Evolutionary conservation across 2,329 filamentous ascomycete species (phyloP), one percentile per base, ranked within the genome.

Genomic region (Fusarium scirpi): DNA sequence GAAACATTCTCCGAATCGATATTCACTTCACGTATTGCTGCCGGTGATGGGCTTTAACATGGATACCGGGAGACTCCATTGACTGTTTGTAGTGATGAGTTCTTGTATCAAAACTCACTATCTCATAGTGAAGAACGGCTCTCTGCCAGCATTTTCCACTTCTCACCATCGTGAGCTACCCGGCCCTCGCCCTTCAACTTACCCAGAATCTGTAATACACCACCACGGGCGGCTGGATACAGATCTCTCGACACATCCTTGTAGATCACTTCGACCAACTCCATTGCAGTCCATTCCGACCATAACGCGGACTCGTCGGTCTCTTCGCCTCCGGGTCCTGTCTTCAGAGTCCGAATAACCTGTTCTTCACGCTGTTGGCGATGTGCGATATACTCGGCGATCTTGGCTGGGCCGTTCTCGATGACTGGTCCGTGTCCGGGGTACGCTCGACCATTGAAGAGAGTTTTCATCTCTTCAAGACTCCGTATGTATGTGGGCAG

Each of bases 201-300:
- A 61, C 85, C 81, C 69, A 99, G 79, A 58, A 98, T 92, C 82
- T 95, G 92, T 67, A 90, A 66, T 9, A 98, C 84, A 3, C 94
- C 94, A 43, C 86, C 85, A 67, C 92, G 89, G 0, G 96, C 96
- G 11, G 94, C 91, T 13, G 85, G 77, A 79, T 94, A 92, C 70
- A 98, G 83, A 74, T 85, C 89, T 78, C 92, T 89, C 0, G 92
- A 91, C 24, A 97, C 90, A 74, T 93, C 90, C 56, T 85, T 86
- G 78, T 99, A 99, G 34, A 99, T 93, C 32, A 92, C 83, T 79
- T 92, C 92, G n/a, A 98, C 95, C 69, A 98, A 84, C 62, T 95
- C 93, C 86, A 94, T 91, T 11, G 89, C 85, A 9, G 87, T 88
- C 92, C 91, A 94, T 1, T 80, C 78, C 62, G 81, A 62, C 25